A percentile compares a stretch with the other conserved stretches of the same genome.
phyloP scores from a whole-genome alignment of 2,329 filamentous ascomycete genomes.

The Sodiomyces alkalinus region DNA sequence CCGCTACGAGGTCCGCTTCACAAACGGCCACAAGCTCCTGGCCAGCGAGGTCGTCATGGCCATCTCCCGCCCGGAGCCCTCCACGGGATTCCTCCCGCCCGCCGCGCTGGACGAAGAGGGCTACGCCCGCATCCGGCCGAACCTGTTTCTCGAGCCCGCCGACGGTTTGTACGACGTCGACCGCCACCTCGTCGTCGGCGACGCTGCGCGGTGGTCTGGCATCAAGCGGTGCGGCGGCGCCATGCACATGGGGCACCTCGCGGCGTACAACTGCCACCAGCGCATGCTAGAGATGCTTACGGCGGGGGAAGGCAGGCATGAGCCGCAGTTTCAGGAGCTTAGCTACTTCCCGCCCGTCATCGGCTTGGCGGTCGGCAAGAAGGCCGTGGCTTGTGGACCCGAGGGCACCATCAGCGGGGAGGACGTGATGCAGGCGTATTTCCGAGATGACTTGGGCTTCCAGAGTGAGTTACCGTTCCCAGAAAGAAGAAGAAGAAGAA shows the following conservation, averaged over 20 bases:
- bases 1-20: constrained; percentile 37
- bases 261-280: constrained; percentile 53
- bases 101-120: constrained; percentile 46
- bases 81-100: constrained; percentile 45
- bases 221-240: constrained; percentile 69
- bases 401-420: constrained; percentile 44
- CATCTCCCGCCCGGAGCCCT: constrained; percentile 46
- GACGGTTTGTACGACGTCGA: constrained; percentile 36
- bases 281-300: constrained; percentile 31
- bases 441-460: constrained; percentile 53
- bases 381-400: constrained; percentile 48
- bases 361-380: constrained; percentile 54
- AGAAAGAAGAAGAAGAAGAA: no score
- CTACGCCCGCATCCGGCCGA: constrained; percentile 46
- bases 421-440: constrained; percentile 47
- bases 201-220: constrained; percentile 55
- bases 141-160: constrained; percentile 33
- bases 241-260: constrained; percentile 56
- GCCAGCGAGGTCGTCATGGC: constrained; percentile 56
- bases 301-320: constrained; percentile 7
- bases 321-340: constrained; percentile 32
- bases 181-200: constrained; percentile 54
- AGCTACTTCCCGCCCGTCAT: constrained; percentile 48
- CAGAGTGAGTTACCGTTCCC: constrained; percentile 30
- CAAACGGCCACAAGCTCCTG: constrained; percentile 41